Conservation (phyloP, 352 stramenopile genomes). For the Aphanomyces invadans region DNA sequence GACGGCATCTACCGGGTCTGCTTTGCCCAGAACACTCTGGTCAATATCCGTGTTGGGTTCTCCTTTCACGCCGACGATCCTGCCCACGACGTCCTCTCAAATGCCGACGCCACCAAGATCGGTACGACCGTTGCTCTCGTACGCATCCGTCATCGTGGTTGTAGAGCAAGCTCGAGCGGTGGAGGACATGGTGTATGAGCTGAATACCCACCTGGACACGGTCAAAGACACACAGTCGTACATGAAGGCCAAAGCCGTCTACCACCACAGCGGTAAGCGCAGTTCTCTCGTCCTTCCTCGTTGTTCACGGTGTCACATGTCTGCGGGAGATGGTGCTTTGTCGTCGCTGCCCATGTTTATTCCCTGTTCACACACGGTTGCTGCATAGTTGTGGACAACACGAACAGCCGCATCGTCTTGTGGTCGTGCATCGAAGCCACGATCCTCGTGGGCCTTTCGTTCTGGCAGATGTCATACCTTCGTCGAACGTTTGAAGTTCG, state of each 20-base stretch:
- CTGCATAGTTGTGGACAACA: constrained; percentile 82
- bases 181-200: constrained; percentile 80
- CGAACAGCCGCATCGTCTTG: constrained; percentile 72
- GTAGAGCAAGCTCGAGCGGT: constrained; percentile 80
- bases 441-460: constrained; percentile 52
- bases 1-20: constrained; percentile 57
- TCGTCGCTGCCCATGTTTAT: too few relatives aligned
- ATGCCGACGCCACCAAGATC: constrained; percentile 83
- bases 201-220: constrained; percentile 76
- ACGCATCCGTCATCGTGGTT: background rate
- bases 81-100: constrained; percentile 78
- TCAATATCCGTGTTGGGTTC: constrained; percentile 65
- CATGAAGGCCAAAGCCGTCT: constrained; percentile 80
- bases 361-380: too few relatives aligned
- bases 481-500: constrained; percentile 76
- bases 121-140: constrained; percentile 40
- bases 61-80: constrained; percentile 82
- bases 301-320: too few relatives aligned
- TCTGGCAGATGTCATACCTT: constrained; percentile 81
- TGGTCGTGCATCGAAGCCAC: constrained; percentile 74
- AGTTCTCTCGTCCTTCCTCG: background rate
- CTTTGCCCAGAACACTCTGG: constrained; percentile 53
- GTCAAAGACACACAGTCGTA: constrained; percentile 83
- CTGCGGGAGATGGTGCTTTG: too few relatives aligned
- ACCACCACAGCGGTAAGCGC: constrained; percentile 55